These are phyloP conservation scores for Cucumis cinereus DNA, from an alignment of 306 rosid species.

Conservation along the genomic window DNA sequence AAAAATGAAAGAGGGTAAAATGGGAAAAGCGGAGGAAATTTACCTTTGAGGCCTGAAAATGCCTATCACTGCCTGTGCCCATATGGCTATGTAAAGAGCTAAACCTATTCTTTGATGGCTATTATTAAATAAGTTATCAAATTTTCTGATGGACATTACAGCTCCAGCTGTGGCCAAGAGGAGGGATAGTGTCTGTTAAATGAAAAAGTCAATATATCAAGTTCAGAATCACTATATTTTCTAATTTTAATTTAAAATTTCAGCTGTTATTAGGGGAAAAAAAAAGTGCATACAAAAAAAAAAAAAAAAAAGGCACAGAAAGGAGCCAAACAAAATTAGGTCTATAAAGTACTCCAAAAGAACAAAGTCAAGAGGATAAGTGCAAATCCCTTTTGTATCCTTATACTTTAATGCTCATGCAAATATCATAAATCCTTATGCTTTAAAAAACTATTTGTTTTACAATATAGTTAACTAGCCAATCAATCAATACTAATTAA, in stretches of 20 bases:
- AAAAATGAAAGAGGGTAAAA: background rate
- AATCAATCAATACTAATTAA: background rate
- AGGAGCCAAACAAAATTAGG: background rate
- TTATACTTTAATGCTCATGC: background rate
- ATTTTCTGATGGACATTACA: slow-evolving; percentile 55
- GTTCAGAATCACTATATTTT: background rate
- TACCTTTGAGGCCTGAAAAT: slow-evolving; percentile 88
- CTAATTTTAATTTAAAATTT: background rate
- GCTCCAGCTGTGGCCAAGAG: slow-evolving; percentile 76
- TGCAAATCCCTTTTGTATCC: background rate
- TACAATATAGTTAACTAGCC: background rate
- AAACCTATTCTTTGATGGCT: slow-evolving; percentile 84
- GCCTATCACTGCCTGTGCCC: slow-evolving; percentile 63
- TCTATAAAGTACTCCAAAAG: background rate
- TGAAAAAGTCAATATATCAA: slow-evolving; percentile 3
- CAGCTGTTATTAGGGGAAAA: background rate
- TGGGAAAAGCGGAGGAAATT: background rate
- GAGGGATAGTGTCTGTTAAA: slow-evolving; percentile 46
- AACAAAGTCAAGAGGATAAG: background rate
- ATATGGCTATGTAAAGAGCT: slow-evolving; percentile 58
- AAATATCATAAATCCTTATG: background rate
- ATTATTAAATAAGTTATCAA: slow-evolving; percentile 89
- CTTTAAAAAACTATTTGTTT: background rate
- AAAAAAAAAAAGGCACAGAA: background rate
- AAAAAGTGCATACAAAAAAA: background rate